Percentiles rank a stretch among this genome's conserved stretches.
These are phyloP conservation scores for Talaromyces verruculosus DNA, from an alignment of 2,329 filamentous ascomycete species.

Conservation along the genomic window DNA sequence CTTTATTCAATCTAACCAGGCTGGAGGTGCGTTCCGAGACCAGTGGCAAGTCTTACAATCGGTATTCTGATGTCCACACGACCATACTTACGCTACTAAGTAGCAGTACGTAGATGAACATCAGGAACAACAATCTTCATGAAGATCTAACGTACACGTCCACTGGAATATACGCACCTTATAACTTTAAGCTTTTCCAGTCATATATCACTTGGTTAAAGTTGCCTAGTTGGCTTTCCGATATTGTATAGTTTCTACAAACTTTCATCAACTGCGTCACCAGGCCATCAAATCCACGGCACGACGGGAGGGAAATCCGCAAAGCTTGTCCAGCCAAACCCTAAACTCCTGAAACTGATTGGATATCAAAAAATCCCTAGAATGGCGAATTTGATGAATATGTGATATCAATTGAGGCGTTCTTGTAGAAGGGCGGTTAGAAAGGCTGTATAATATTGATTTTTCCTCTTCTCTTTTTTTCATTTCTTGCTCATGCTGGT, in stretches of 20 bases:
- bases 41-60: neutral
- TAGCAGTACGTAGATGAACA: neutral
- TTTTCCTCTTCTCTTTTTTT: neutral
- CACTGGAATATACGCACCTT: neutral
- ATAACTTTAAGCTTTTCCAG: no score
- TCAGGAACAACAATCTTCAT: neutral
- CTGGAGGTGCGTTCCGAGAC: slow-evolving; percentile 11
- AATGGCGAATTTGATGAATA: slow-evolving; percentile 16
- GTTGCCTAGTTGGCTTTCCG: neutral
- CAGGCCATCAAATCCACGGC: slow-evolving; percentile 4
- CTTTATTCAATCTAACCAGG: neutral
- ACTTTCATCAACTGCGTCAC: no score
- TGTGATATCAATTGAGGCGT: slow-evolving; percentile 18
- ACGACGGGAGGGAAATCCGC: slow-evolving; percentile 12
- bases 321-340: neutral
- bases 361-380: neutral
- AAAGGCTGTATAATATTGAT: slow-evolving; percentile 7
- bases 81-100: neutral
- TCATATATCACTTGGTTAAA: neutral
- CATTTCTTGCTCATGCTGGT: neutral
- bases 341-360: neutral
- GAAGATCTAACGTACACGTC: neutral
- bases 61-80: neutral
- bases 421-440: neutral
- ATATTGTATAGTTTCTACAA: no score